phyloP scores from a whole-genome alignment of 768 basidiomycete genomes.

The Kondoa malvinella region DNA sequence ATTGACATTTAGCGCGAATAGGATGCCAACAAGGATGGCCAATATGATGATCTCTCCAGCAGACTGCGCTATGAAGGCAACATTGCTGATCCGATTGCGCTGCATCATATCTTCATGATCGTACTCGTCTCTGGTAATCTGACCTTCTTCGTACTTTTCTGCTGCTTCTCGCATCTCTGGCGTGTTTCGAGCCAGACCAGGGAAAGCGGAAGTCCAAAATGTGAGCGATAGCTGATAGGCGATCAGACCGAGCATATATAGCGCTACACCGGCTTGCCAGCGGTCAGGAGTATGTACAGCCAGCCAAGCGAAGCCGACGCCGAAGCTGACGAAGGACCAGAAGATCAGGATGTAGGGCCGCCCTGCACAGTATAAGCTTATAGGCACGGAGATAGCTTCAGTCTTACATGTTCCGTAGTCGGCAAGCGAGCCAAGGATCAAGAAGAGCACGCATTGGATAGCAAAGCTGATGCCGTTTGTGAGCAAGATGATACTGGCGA shows the following conservation, averaged over 20 bases:
- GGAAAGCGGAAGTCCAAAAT: slow-evolving; percentile 32
- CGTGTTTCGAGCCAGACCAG: slow-evolving; percentile 29
- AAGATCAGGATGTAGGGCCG: slow-evolving; percentile 29
- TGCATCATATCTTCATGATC: slow-evolving; percentile 26
- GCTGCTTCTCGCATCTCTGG: slow-evolving; percentile 30
- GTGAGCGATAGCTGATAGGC: slow-evolving; percentile 21
- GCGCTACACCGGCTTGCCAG: slow-evolving; percentile 27
- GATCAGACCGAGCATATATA: slow-evolving; percentile 29
- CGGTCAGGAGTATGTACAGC: slow-evolving; percentile 14
- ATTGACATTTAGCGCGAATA: slow-evolving; percentile 20
- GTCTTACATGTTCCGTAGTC: slow-evolving; percentile 31
- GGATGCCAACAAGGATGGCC: slow-evolving; percentile 29
- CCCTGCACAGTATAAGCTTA: too few species aligned
- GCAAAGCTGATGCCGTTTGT: slow-evolving; percentile 31
- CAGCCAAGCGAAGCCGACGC: slow-evolving; percentile 30
- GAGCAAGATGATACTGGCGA: slow-evolving; percentile 28
- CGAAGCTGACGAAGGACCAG: slow-evolving; percentile 28
- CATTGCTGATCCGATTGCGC: slow-evolving; percentile 29
- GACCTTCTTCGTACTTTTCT: slow-evolving; percentile 24
- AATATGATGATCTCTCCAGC: slow-evolving; percentile 26
- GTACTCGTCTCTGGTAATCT: slow-evolving; percentile 17
- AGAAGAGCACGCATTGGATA: slow-evolving; percentile 27
- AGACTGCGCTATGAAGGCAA: slow-evolving; percentile 23
- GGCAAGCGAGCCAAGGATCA: slow-evolving; percentile 29
- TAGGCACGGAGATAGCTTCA: too few species aligned